These are phyloP conservation scores for Dionaea muscipula DNA, from an alignment of 179 eudicot species.

Conservation along the genomic window DNA sequence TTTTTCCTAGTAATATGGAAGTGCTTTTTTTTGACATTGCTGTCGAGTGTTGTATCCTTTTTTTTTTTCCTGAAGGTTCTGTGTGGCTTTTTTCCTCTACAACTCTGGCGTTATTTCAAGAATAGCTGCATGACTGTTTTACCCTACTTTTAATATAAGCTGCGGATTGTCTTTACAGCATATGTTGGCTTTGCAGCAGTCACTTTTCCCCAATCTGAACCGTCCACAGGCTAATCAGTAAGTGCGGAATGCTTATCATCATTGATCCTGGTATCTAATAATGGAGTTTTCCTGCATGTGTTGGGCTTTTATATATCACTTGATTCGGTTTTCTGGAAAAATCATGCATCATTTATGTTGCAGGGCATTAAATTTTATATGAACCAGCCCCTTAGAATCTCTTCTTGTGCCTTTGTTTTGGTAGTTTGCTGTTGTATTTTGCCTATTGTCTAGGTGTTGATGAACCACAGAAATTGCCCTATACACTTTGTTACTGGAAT, in stretches of 20 bases:
- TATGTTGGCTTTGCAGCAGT: slow-evolving; percentile 63
- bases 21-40: background rate
- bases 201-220: slow-evolving; percentile 44
- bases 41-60: background rate
- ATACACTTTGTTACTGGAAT: no score
- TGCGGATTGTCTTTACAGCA: slow-evolving; percentile 38
- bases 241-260: slow-evolving; percentile 29
- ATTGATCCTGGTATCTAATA: no score
- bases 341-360: no score
- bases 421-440: no score
- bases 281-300: no score
- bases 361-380: no score
- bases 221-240: slow-evolving; percentile 64
- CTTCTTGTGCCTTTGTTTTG: no score
- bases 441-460: no score
- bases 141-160: background rate
- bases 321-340: no score
- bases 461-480: no score
- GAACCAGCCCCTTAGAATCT: no score
- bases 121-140: background rate
- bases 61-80: background rate
- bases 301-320: no score
- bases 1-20: background rate
- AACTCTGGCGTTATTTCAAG: background rate
- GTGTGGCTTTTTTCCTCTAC: background rate